Conservation (phyloP, 441 rosid species). For the Adansonia madagascariensis region DNA sequence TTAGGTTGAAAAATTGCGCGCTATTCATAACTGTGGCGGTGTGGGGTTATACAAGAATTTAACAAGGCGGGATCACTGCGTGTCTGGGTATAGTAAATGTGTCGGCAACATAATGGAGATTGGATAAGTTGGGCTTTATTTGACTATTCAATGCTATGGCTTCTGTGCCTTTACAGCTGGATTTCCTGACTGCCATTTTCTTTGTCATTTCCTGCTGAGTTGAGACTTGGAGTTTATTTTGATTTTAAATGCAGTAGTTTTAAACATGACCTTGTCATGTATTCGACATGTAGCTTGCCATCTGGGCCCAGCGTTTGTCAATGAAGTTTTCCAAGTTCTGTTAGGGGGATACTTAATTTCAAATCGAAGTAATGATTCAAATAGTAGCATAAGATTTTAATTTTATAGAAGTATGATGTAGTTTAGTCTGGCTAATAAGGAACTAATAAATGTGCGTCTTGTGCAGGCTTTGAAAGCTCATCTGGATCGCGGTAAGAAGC, state of each 20-base stretch:
- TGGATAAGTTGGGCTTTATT: neutral
- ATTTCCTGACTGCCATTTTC: neutral
- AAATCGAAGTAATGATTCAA: neutral
- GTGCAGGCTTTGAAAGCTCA: conserved; percentile 54
- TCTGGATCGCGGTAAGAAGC: conserved; percentile 63
- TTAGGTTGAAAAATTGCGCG: neutral
- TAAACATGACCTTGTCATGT: neutral
- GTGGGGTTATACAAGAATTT: neutral
- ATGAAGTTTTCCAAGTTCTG: neutral
- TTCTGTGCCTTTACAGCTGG: conserved; percentile 8
- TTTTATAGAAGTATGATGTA: neutral
- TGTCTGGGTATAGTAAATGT: conserved; percentile 4
- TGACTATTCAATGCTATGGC: neutral
- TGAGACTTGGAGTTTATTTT: neutral
- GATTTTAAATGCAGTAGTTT: neutral
- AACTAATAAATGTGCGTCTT: neutral
- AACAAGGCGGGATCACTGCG: conserved; percentile 5
- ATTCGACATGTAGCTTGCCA: neutral
- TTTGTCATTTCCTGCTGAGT: conserved; percentile 1
- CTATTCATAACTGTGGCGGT: neutral
- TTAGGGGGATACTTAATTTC: neutral
- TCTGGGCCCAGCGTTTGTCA: neutral
- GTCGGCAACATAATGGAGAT: neutral
- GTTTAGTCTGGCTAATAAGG: neutral
- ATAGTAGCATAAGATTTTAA: neutral